Percentiles rank a stretch among this genome's conserved stretches.
These are phyloP conservation scores for Myrmaecium sp. DNA, from an alignment of 2,329 filamentous ascomycete genomes.

Conservation along the genomic window DNA sequence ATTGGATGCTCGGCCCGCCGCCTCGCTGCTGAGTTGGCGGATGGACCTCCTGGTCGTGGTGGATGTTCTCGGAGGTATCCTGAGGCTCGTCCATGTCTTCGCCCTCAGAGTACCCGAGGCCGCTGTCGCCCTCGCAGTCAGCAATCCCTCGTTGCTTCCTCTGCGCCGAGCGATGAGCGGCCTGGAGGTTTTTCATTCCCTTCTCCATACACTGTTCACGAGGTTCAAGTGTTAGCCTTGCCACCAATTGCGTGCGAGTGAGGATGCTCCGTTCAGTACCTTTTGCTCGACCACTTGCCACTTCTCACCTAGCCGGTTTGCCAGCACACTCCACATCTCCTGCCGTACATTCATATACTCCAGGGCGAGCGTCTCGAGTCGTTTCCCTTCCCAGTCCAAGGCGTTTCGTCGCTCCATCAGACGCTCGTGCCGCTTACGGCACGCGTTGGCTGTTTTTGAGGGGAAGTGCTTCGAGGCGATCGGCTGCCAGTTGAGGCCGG, in stretches of 20 bases:
- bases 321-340: slow-evolving; percentile 66
- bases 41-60: slow-evolving; percentile 9
- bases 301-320: slow-evolving; percentile 39
- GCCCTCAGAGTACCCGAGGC: slow-evolving; percentile 40
- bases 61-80: slow-evolving; percentile 10
- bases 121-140: slow-evolving; percentile 46
- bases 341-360: slow-evolving; percentile 67
- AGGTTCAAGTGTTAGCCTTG: slow-evolving; percentile 1
- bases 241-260: slow-evolving; percentile 36
- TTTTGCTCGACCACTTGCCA: slow-evolving; percentile 62
- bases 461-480: slow-evolving; percentile 65
- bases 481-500: slow-evolving; percentile 68
- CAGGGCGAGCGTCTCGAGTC: slow-evolving; percentile 56
- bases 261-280: slow-evolving; percentile 33
- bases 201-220: slow-evolving; percentile 69
- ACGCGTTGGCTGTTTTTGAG: slow-evolving; percentile 62
- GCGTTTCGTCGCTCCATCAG: slow-evolving; percentile 57
- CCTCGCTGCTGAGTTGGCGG: slow-evolving; percentile 13
- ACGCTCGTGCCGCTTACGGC: slow-evolving; percentile 75
- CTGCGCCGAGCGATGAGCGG: slow-evolving; percentile 46
- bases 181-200: slow-evolving; percentile 65
- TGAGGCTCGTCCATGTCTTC: slow-evolving; percentile 25
- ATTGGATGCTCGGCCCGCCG: slow-evolving; percentile 21
- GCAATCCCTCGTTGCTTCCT: slow-evolving; percentile 44
- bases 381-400: slow-evolving; percentile 64